These are phyloP conservation scores for Cryptosporidium sp. DNA, from an alignment of 169 alveolate genomes.

Conservation along the genomic window DNA sequence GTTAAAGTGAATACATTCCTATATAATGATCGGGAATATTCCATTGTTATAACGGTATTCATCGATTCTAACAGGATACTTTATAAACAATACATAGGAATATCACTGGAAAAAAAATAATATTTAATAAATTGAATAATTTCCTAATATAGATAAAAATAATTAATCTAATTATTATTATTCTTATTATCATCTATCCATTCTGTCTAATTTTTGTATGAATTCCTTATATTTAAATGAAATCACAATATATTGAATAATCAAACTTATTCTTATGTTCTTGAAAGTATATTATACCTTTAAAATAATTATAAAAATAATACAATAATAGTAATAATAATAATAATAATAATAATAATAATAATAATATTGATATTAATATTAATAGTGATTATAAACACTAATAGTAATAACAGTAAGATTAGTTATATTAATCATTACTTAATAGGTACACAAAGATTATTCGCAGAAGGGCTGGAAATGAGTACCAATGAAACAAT, in stretches of 20 bases:
- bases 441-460: constrained; percentile 49
- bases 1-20: background rate
- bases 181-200: background rate
- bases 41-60: too few relatives aligned
- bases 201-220: background rate
- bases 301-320: too few relatives aligned
- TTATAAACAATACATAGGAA: too few relatives aligned
- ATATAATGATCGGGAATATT: too few relatives aligned
- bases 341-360: background rate
- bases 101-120: too few relatives aligned
- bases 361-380: background rate
- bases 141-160: background rate
- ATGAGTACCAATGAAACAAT: constrained; percentile 85
- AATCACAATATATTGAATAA: background rate
- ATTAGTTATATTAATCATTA: background rate
- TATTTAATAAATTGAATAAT: background rate
- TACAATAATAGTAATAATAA: background rate
- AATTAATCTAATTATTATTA: background rate
- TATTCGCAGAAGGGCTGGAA: constrained; percentile 37
- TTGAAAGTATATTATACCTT: background rate
- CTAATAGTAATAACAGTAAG: background rate
- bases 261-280: background rate
- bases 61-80: too few relatives aligned
- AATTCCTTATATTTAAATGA: background rate
- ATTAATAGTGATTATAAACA: background rate